These are phyloP conservation scores for Beauveria scarabaeidicola DNA, from an alignment of 2,329 filamentous ascomycete species.

Conservation along the genomic window DNA sequence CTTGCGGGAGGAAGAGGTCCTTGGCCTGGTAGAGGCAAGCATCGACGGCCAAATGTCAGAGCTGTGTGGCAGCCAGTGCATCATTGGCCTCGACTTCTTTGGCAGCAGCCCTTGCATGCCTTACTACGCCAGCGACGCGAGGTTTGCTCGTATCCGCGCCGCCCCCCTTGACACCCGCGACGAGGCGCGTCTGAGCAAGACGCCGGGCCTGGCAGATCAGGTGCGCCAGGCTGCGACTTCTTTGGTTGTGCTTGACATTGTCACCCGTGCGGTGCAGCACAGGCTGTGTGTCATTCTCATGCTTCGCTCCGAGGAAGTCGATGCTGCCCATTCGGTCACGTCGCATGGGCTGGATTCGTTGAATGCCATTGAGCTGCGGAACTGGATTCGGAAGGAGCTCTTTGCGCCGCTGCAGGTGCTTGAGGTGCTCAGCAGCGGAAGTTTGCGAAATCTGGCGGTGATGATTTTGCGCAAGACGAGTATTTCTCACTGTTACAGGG, in stretches of 20 bases:
- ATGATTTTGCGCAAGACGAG: conserved; percentile 19
- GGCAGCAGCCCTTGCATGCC: conserved; percentile 33
- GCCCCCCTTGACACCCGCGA: conserved; percentile 22
- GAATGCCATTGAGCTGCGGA: conserved; percentile 41
- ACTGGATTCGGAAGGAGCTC: conserved; percentile 42
- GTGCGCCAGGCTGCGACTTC: conserved; percentile 14
- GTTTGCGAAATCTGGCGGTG: conserved; percentile 13
- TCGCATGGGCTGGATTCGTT: conserved; percentile 35
- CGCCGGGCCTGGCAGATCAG: conserved; percentile 9
- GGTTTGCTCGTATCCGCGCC: conserved; percentile 41
- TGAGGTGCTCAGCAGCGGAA: conserved; percentile 41
- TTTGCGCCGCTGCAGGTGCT: conserved; percentile 43
- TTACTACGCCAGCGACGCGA: conserved; percentile 47
- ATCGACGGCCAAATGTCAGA: conserved; percentile 35
- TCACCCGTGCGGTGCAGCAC: conserved; percentile 17
- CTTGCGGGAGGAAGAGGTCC: conserved; percentile 44
- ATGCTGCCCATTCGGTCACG: conserved; percentile 16
- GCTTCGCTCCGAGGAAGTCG: conserved; percentile 18
- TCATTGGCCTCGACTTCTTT: conserved; percentile 47
- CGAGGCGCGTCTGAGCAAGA: conserved; percentile 14
- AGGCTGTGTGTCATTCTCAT: conserved; percentile 29
- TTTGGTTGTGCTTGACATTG: conserved; percentile 14
- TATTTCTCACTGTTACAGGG: conserved; percentile 1
- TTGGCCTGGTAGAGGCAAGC: conserved; percentile 43
- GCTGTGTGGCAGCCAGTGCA: conserved; percentile 40